Evolutionary conservation across 2,329 filamentous ascomycete genomes (phyloP).

Genomic region (Whalleya microplaca): DNA sequence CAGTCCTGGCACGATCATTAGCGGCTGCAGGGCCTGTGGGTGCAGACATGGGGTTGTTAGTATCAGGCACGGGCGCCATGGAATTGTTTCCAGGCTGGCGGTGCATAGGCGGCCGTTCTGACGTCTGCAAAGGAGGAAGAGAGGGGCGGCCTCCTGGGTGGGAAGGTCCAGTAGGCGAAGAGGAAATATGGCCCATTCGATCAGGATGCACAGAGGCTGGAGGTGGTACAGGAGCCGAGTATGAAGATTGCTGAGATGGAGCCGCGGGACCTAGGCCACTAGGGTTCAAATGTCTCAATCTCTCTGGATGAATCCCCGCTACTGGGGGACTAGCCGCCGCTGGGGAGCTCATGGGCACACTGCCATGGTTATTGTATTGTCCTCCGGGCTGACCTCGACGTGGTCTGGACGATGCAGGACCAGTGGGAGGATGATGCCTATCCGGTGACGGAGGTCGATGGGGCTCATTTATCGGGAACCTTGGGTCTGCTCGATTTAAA

Average conservation of each 20-base stretch:
- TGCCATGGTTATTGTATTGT: conserved; percentile 26
- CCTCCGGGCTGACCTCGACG: conserved; percentile 45
- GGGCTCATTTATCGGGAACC: conserved; percentile 46
- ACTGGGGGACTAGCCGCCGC: conserved; percentile 25
- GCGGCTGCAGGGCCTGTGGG: conserved; percentile 40
- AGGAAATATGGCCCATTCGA: conserved; percentile 45
- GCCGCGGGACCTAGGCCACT: conserved; percentile 16
- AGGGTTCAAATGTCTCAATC: conserved; percentile 34
- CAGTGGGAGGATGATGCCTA: conserved; percentile 54
- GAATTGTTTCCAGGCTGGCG: conserved; percentile 30
- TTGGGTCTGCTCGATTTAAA: conserved; percentile 46
- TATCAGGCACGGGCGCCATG: conserved; percentile 28
- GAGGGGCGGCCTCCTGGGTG: conserved; percentile 31
- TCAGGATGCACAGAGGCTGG: conserved; percentile 45
- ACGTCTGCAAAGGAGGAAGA: conserved; percentile 37
- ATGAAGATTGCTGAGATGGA: conserved; percentile 29
- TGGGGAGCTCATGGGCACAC: conserved; percentile 30
- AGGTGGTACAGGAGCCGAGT: conserved; percentile 25
- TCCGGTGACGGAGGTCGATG: conserved; percentile 52
- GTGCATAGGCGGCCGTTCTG: conserved; percentile 37
- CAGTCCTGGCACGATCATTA: conserved; percentile 41
- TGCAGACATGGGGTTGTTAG: conserved; percentile 33
- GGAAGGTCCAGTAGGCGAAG: conserved; percentile 28
- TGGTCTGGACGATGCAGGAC: conserved; percentile 54
- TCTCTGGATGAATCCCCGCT: conserved; percentile 37